A percentile compares a stretch with the other conserved stretches of the same genome.
Conservation (phyloP, 2,329 filamentous ascomycete genomes). For the Fusarium chuoi region DNA sequence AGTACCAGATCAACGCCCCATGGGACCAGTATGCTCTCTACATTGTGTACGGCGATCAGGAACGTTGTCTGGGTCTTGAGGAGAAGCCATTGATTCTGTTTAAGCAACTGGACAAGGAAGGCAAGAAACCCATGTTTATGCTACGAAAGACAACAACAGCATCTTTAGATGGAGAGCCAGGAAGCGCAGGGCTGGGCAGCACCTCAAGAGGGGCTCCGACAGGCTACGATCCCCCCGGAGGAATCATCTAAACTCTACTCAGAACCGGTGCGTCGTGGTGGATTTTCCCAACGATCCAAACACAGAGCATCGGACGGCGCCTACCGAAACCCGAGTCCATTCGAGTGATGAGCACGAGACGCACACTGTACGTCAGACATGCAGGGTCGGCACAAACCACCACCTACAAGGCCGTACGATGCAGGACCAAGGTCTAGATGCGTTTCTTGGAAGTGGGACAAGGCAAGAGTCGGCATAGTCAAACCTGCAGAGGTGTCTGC, state of each 20-base stretch:
- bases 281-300: constrained; percentile 4
- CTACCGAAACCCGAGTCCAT: constrained; percentile 34
- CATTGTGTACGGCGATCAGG: constrained; percentile 98
- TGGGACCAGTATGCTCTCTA: constrained; percentile 98
- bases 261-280: constrained; percentile 4
- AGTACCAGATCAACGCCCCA: constrained; percentile 98
- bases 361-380: constrained; percentile 31
- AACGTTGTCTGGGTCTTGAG: constrained; percentile 89
- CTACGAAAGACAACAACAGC: constrained; percentile 74
- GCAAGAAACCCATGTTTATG: constrained; percentile 99
- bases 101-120: constrained; percentile 96
- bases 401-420: constrained; percentile 26
- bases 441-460: constrained; percentile 31
- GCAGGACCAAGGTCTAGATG: constrained; percentile 12
- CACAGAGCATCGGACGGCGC: constrained; percentile 21
- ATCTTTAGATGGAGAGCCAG: constrained; percentile 62
- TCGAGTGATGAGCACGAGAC: constrained; percentile 19
- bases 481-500: constrained; percentile 9
- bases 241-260: constrained; percentile 61
- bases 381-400: constrained; percentile 23
- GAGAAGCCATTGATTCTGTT: constrained; percentile 96
- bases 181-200: constrained; percentile 63
- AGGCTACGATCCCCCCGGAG: constrained; percentile 68
- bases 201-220: constrained; percentile 57
- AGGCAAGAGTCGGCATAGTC: constrained; percentile 6